Conservation (phyloP, 148 eudicot genomes). For the Rhododendron vialii region DNA sequence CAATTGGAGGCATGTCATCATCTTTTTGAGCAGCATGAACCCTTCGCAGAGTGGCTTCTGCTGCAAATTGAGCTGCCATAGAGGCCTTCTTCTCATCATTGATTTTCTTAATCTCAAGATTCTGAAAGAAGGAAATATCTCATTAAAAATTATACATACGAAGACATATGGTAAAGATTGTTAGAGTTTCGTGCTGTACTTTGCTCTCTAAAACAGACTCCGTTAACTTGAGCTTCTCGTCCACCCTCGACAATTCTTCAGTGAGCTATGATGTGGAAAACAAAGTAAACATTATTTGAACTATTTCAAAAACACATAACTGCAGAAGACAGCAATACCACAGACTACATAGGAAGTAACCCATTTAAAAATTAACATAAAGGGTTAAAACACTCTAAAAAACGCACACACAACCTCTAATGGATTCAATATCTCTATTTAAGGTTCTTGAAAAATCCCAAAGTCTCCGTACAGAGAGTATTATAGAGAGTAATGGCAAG, state of each 20-base stretch:
- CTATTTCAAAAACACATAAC: not conserved
- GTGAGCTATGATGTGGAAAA: slow-evolving; percentile 38
- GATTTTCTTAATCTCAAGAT: slow-evolving; percentile 66
- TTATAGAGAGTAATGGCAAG: not conserved
- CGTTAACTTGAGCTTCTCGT: slow-evolving; percentile 59
- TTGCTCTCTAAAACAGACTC: slow-evolving; percentile 69
- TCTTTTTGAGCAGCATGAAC: slow-evolving; percentile 78
- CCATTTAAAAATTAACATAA: not conserved
- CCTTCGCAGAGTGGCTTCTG: slow-evolving; percentile 69
- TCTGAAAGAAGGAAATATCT: slow-evolving; percentile 30
- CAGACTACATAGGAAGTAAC: not conserved
- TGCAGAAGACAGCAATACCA: not conserved
- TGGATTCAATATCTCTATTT: not conserved
- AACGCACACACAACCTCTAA: not conserved
- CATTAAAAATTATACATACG: not conserved
- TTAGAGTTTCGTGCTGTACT: slow-evolving; percentile 23
- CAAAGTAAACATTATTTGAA: slow-evolving; percentile 10
- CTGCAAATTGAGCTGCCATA: slow-evolving; percentile 80
- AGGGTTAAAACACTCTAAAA: not conserved
- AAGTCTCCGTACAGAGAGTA: not conserved
- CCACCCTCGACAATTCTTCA: slow-evolving; percentile 58
- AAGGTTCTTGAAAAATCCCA: not conserved
- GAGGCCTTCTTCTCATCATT: slow-evolving; percentile 75
- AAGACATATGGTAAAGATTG: not conserved
- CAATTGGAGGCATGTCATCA: slow-evolving; percentile 78